Conservation (phyloP, 192 early-diverging fungal species). For the Coemansia sp. region DNA sequence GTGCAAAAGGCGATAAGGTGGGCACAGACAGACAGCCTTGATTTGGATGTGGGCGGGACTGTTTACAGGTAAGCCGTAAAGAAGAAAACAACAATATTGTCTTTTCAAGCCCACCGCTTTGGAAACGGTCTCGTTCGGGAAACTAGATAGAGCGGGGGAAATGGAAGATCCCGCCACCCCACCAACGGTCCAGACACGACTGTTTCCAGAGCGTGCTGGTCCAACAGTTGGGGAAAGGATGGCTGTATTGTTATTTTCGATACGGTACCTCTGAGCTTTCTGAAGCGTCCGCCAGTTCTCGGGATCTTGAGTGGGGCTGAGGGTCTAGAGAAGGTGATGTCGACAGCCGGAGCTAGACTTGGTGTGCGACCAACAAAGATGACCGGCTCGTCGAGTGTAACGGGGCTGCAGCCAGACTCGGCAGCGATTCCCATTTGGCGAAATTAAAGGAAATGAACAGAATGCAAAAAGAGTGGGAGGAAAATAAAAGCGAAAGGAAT, state of each 20-base stretch:
- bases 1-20: background rate
- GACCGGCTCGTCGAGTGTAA: constrained; percentile 26
- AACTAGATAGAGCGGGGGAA: background rate
- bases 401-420: background rate
- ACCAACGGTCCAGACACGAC: background rate
- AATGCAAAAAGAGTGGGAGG: background rate
- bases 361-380: constrained; percentile 29
- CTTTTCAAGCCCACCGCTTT: constrained; percentile 2
- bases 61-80: background rate
- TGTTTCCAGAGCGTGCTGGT: background rate
- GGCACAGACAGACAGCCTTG: background rate
- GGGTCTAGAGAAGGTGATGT: constrained; percentile 52
- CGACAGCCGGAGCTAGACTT: constrained; percentile 50
- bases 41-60: background rate
- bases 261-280: constrained; percentile 44
- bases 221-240: background rate
- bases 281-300: constrained; percentile 31
- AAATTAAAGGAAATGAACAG: background rate
- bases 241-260: background rate
- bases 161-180: background rate
- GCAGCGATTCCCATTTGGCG: constrained; percentile 22
- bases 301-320: constrained; percentile 42
- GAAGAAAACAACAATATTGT: constrained; percentile 20
- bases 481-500: background rate
- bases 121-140: constrained; percentile 1